A percentile compares a stretch with the other conserved stretches of the same genome.
phyloP scores from a whole-genome alignment of 2,329 filamentous ascomycete species.

The Cytospora piceae region DNA sequence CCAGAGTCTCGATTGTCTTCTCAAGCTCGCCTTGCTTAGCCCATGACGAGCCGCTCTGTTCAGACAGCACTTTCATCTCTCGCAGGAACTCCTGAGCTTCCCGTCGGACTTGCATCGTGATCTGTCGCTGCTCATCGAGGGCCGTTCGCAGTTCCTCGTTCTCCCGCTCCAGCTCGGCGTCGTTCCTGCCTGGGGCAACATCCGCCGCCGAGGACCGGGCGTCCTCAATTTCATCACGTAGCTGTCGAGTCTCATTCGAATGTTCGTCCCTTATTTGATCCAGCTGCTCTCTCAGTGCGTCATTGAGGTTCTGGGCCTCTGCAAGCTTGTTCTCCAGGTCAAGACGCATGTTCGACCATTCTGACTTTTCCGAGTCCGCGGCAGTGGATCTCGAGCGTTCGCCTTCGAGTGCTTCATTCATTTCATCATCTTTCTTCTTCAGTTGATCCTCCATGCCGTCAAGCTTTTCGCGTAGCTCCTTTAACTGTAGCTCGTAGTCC shows the following conservation, averaged over 20 bases:
- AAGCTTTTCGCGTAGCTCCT: constrained; percentile 74
- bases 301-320: constrained; percentile 76
- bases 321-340: constrained; percentile 74
- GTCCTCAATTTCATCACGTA: constrained; percentile 67
- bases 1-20: constrained; percentile 73
- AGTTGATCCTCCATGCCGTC: constrained; percentile 70
- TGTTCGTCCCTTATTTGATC: constrained; percentile 74
- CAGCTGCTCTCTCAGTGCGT: constrained; percentile 78
- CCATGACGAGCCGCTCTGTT: constrained; percentile 76
- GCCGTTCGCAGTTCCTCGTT: constrained; percentile 70
- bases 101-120: constrained; percentile 83
- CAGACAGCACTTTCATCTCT: constrained; percentile 87
- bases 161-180: constrained; percentile 65
- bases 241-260: constrained; percentile 61
- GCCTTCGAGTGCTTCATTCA: constrained; percentile 61
- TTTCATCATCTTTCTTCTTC: constrained; percentile 69
- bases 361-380: constrained; percentile 66
- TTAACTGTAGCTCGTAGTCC: constrained; percentile 80
- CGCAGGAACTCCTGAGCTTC: constrained; percentile 82
- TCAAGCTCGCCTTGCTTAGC: constrained; percentile 82
- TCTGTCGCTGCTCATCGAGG: constrained; percentile 73
- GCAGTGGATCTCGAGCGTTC: constrained; percentile 59
- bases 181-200: constrained; percentile 37
- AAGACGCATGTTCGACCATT: constrained; percentile 68
- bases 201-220: constrained; percentile 43